Evolutionary conservation across 257 asterid species (phyloP).

Genomic region (Jacaranda mimosifolia): DNA sequence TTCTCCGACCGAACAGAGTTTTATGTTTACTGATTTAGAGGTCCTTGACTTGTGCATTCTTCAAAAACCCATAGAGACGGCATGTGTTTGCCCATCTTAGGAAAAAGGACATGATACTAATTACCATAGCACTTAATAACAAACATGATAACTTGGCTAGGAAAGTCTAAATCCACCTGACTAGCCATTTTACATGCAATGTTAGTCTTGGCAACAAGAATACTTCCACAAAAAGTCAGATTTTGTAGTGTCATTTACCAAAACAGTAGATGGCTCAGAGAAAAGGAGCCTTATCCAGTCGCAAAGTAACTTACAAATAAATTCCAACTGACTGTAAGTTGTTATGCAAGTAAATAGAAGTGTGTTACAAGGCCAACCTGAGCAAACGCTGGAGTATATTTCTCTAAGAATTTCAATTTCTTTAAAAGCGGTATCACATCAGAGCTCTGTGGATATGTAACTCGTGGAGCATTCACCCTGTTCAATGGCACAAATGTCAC

Average conservation of each 20-base stretch:
- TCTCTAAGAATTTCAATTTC: conserved; percentile 66
- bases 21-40: conserved; percentile 2
- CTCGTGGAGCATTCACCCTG: conserved; percentile 86
- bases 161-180: conserved; percentile 11
- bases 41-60: conserved; percentile 8
- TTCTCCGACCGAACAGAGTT: not conserved
- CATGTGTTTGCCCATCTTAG: not conserved
- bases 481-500: conserved; percentile 97
- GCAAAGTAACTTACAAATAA: conserved; percentile 14
- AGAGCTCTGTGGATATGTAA: conserved; percentile 80
- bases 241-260: not conserved
- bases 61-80: not conserved
- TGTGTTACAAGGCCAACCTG: conserved; percentile 62
- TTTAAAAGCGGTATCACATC: conserved; percentile 91
- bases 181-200: conserved; percentile 16
- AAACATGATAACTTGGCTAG: not conserved
- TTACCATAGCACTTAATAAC: not conserved
- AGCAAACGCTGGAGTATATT: conserved; percentile 75
- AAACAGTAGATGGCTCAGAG: conserved; percentile 25
- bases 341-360: conserved; percentile 32
- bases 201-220: conserved; percentile 16
- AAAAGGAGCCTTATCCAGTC: conserved; percentile 8
- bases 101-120: not conserved
- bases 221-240: conserved; percentile 13
- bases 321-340: conserved; percentile 27